Conservation (phyloP, 257 asterid species). For the Linaria vulgaris region DNA sequence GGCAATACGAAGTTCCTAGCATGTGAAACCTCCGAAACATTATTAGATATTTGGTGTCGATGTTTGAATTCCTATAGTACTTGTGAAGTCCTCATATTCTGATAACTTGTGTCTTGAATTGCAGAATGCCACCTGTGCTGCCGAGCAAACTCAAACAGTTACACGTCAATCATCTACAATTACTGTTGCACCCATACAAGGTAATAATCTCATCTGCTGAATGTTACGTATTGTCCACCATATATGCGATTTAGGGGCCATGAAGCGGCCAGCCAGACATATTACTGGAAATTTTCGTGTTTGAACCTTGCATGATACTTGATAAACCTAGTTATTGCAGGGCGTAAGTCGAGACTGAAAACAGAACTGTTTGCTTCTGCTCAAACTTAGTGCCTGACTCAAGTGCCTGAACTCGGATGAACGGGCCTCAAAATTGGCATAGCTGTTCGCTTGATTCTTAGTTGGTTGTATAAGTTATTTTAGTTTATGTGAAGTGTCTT, state of each 20-base stretch:
- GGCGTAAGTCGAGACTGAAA: neutral
- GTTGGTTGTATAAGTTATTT: no score
- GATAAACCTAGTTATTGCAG: neutral
- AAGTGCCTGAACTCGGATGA: no score
- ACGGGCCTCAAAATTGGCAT: no score
- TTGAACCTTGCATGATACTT: neutral
- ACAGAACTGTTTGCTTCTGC: neutral
- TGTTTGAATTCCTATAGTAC: neutral
- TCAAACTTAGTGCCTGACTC: no score
- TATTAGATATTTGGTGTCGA: neutral
- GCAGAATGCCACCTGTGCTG: slow-evolving; percentile 80
- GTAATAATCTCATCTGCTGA: slow-evolving; percentile 34
- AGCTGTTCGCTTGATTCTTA: no score
- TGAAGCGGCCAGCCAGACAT: neutral
- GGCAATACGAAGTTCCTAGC: slow-evolving; percentile 1
- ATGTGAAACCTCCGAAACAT: neutral
- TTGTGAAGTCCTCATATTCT: neutral
- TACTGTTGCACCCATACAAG: slow-evolving; percentile 85
- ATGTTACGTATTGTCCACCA: neutral
- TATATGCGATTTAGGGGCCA: neutral
- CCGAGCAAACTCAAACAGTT: slow-evolving; percentile 84
- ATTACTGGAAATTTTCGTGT: neutral
- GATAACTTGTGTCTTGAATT: slow-evolving; percentile 22
- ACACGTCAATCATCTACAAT: slow-evolving; percentile 84
- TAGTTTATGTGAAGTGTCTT: no score